phyloP scores from a whole-genome alignment of 2,329 filamentous ascomycete genomes.

The Claviceps humidiphila region DNA sequence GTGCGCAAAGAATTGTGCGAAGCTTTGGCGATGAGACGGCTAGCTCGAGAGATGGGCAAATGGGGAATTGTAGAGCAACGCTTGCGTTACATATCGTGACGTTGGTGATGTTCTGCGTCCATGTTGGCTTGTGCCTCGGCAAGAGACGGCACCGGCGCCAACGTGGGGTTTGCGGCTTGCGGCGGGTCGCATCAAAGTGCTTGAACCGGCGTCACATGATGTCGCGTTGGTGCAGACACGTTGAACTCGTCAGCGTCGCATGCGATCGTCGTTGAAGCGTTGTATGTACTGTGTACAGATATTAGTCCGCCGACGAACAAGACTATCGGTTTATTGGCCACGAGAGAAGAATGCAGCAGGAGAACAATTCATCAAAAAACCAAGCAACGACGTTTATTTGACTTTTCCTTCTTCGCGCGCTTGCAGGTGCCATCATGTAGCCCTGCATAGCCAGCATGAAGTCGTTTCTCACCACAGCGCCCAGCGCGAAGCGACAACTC shows the following conservation, averaged over 20 bases:
- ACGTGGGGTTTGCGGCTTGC: not conserved
- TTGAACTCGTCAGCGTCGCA: not conserved
- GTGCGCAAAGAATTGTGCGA: not conserved
- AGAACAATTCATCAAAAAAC: not conserved
- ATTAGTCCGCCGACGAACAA: too few relatives aligned
- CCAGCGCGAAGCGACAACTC: constrained; percentile 32
- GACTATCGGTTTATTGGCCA: too few relatives aligned
- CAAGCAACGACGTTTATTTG: not conserved
- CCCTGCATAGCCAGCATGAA: constrained; percentile 31
- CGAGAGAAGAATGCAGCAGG: not conserved
- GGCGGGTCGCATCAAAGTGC: not conserved
- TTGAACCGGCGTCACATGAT: constrained; percentile 2
- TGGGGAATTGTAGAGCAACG: not conserved
- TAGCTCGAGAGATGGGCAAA: not conserved
- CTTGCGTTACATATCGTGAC: not conserved
- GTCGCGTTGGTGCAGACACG: not conserved
- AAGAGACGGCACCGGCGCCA: not conserved
- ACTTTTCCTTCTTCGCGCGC: not conserved
- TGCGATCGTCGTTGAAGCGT: not conserved
- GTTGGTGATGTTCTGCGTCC: constrained; percentile 1
- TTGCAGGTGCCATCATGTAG: not conserved
- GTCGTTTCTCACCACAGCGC: constrained; percentile 38
- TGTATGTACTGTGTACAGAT: not conserved
- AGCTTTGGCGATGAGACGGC: not conserved
- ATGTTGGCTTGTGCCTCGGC: constrained; percentile 7